Conservation (phyloP, 495 filamentous ascomycete genomes). For the Podospora comata region DNA sequence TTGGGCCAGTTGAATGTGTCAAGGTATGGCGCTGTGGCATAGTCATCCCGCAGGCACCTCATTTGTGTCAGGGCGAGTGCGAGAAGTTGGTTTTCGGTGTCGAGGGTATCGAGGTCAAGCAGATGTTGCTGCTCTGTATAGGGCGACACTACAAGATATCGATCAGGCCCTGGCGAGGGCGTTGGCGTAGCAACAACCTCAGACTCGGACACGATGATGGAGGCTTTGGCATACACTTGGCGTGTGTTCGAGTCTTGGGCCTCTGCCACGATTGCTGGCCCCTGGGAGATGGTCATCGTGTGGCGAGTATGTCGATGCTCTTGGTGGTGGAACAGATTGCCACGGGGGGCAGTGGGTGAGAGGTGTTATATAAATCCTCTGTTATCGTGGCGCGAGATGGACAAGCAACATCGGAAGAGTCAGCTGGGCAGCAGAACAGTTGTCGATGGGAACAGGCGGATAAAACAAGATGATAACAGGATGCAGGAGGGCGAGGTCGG, state of each 20-base stretch:
- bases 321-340: neutral
- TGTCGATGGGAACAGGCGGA: neutral
- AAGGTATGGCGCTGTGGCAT: conserved; percentile 71
- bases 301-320: neutral
- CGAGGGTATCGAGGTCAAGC: conserved; percentile 64
- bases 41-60: conserved; percentile 59
- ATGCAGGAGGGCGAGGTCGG: conserved; percentile 14
- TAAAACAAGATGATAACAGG: neutral
- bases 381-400: neutral
- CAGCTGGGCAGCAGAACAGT: neutral
- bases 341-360: neutral
- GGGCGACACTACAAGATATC: conserved; percentile 65
- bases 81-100: conserved; percentile 62
- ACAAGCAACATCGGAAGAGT: too few relatives aligned
- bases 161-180: conserved; percentile 5
- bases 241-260: conserved; percentile 5
- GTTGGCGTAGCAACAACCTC: neutral
- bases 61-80: conserved; percentile 65
- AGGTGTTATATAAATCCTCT: neutral
- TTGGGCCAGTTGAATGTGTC: conserved; percentile 76
- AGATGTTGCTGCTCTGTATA: conserved; percentile 67
- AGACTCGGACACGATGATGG: conserved; percentile 14
- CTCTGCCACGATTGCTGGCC: conserved; percentile 15
- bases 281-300: conserved; percentile 25
- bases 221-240: conserved; percentile 11